Evolutionary conservation across 2,329 filamentous ascomycete genomes (phyloP).

Genomic region (Malbranchea zuffiana): DNA sequence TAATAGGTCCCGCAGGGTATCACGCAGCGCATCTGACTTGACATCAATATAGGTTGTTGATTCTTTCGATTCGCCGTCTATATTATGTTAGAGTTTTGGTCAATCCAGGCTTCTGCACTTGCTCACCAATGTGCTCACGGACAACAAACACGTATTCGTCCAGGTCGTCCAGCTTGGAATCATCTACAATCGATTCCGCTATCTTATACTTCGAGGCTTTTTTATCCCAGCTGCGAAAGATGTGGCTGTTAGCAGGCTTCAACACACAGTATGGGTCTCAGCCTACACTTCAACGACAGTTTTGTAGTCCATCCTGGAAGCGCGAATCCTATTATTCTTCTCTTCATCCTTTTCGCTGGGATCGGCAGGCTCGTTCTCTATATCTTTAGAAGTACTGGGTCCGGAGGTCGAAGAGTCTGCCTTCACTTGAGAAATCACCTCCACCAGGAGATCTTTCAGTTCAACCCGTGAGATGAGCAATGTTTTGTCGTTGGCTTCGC

Average conservation of each 20-base stretch:
- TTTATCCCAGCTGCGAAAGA: constrained; percentile 19
- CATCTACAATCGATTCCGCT: constrained; percentile 18
- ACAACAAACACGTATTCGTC: constrained; percentile 21
- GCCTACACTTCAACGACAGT: constrained; percentile 17
- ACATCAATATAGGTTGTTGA: constrained; percentile 22
- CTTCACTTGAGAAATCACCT: no score
- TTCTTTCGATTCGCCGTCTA: constrained; percentile 19
- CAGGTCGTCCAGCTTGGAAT: constrained; percentile 14
- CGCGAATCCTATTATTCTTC: constrained; percentile 11
- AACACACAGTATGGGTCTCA: constrained; percentile 8
- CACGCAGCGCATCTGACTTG: constrained; percentile 24
- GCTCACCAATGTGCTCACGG: constrained; percentile 18
- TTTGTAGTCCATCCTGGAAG: constrained; percentile 17
- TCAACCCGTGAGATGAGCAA: no score
- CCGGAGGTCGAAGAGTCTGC: no score
- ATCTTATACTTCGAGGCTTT: constrained; percentile 23
- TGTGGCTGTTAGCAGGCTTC: constrained; percentile 8
- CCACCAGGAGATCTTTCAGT: no score
- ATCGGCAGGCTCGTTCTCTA: no score
- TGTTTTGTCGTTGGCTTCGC: no score
- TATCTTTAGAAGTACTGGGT: no score
- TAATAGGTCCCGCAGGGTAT: constrained; percentile 25
- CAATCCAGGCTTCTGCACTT: constrained; percentile 8
- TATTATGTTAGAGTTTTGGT: constrained; percentile 14
- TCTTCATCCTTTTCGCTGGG: no score